A percentile compares a stretch with the other conserved stretches of the same genome.
Evolutionary conservation across 345 rosid species (phyloP).

Genomic region (Citrus reticulata): DNA sequence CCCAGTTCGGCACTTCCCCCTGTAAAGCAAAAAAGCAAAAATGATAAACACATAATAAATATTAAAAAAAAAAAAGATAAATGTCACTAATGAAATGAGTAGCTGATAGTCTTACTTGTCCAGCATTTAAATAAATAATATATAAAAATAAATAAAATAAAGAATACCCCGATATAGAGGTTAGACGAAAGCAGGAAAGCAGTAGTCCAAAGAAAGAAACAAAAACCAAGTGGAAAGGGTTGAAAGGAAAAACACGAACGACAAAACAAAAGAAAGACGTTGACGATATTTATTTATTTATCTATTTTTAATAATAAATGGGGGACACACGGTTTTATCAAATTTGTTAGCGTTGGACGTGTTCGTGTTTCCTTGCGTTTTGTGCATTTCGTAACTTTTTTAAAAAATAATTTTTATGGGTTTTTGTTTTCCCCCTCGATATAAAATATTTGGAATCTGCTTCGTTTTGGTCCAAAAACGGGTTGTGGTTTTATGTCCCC

Average conservation of each 20-base stretch:
- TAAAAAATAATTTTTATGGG: no score
- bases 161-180: not conserved
- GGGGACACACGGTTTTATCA: no score
- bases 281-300: not conserved
- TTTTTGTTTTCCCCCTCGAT: no score
- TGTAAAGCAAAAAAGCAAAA: not conserved
- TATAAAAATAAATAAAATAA: not conserved
- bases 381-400: no score
- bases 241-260: not conserved
- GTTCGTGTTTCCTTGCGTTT: no score
- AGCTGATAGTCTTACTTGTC: not conserved
- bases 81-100: not conserved
- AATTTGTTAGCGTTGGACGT: not conserved
- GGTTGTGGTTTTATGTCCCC: no score
- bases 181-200: not conserved
- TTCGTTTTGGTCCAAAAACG: no score
- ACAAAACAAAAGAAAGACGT: not conserved
- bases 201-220: not conserved
- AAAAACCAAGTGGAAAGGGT: not conserved
- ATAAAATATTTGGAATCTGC: no score
- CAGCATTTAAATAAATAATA: not conserved
- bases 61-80: not conserved
- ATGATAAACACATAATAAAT: not conserved
- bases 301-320: not conserved
- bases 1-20: not conserved